A percentile compares a stretch with the other conserved stretches of the same genome.
Conservation (phyloP, 176 grass and related monocot genomes). For the Pontederia crassipes region DNA sequence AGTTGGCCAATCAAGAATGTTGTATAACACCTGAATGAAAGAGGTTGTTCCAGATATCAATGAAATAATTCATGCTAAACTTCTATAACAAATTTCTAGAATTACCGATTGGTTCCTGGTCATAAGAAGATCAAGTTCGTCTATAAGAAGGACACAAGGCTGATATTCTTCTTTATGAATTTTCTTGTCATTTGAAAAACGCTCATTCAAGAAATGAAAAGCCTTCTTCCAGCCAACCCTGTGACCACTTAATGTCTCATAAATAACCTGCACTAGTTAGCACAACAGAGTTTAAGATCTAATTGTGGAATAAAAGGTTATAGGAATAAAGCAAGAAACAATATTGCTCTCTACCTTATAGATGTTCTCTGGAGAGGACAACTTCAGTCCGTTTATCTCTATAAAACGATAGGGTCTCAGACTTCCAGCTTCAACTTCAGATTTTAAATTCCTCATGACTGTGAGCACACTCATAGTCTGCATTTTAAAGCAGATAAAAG, state of each 20-base stretch:
- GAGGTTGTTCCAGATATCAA: slow-evolving; percentile 24
- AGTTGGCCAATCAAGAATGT: slow-evolving; percentile 97
- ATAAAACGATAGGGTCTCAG: slow-evolving; percentile 74
- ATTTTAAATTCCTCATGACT: slow-evolving; percentile 73
- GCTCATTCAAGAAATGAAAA: slow-evolving; percentile 81
- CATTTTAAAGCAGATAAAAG: slow-evolving; percentile 21
- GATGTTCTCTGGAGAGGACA: slow-evolving; percentile 86
- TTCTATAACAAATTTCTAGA: background rate
- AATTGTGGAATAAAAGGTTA: background rate
- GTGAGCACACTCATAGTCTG: slow-evolving; percentile 96
- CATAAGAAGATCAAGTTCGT: slow-evolving; percentile 97
- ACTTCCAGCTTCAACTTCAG: slow-evolving; percentile 65
- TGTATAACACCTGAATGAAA: slow-evolving; percentile 74
- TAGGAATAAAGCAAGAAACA: background rate
- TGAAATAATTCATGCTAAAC: background rate
- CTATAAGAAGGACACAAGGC: slow-evolving; percentile 92
- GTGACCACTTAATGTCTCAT: slow-evolving; percentile 76
- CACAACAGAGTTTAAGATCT: background rate
- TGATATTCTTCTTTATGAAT: slow-evolving; percentile 50
- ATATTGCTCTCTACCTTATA: slow-evolving; percentile 49
- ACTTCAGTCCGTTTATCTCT: slow-evolving; percentile 92
- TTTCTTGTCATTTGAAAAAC: slow-evolving; percentile 64
- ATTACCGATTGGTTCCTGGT: slow-evolving; percentile 97
- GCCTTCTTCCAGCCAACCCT: slow-evolving; percentile 94
- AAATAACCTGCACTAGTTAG: slow-evolving; percentile 47